These are phyloP conservation scores for Lophium mytilinum DNA, from an alignment of 495 filamentous ascomycete genomes.

Conservation along the genomic window DNA sequence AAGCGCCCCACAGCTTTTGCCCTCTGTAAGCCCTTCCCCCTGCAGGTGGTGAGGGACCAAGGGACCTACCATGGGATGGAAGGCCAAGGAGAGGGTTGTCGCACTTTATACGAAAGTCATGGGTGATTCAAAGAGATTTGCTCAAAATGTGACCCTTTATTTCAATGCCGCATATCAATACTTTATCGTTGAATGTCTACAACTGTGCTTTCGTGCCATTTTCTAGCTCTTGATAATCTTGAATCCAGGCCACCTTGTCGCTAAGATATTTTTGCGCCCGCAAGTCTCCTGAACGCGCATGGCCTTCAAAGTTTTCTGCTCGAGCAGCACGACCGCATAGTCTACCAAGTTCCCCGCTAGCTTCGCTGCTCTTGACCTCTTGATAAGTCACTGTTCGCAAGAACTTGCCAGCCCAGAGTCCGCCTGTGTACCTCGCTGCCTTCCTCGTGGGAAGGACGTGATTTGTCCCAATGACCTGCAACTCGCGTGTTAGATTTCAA, in stretches of 20 bases:
- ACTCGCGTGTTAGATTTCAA: neutral
- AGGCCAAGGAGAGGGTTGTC: too few relatives aligned
- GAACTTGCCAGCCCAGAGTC: conserved; percentile 47
- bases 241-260: conserved; percentile 40
- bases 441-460: conserved; percentile 46
- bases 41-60: too few relatives aligned
- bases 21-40: too few relatives aligned
- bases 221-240: neutral
- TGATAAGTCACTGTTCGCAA: conserved; percentile 47
- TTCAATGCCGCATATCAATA: too few relatives aligned
- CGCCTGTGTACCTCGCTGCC: conserved; percentile 34
- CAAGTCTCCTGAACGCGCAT: conserved; percentile 44
- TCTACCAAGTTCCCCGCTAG: conserved; percentile 43
- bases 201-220: too few relatives aligned
- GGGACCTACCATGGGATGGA: too few relatives aligned
- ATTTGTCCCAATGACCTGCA: conserved; percentile 41
- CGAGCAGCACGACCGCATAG: conserved; percentile 45
- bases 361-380: conserved; percentile 39
- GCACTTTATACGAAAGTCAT: too few relatives aligned
- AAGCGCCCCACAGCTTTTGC: too few relatives aligned
- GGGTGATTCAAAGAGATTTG: too few relatives aligned
- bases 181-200: too few relatives aligned
- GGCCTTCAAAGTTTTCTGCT: conserved; percentile 47
- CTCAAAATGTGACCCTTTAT: too few relatives aligned
- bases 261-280: conserved; percentile 39